Percentiles rank a stretch among this genome's conserved stretches.
Evolutionary conservation across 257 asterid genomes (phyloP).

Genomic region (Solanum megistacrolobum): DNA sequence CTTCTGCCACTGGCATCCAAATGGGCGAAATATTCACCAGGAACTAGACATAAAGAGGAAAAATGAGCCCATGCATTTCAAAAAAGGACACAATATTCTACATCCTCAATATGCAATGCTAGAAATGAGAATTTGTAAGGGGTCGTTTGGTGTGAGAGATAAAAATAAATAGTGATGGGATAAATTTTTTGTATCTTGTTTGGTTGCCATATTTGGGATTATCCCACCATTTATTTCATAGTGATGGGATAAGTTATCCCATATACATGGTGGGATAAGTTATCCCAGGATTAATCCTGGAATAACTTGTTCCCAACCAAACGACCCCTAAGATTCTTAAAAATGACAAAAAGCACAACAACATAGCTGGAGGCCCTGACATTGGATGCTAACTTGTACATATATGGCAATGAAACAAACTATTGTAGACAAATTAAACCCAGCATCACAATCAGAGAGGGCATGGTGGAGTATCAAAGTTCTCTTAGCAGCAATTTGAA

Average conservation of each 20-base stretch:
- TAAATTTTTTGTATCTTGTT: no score
- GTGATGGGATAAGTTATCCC: no score
- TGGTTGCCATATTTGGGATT: no score
- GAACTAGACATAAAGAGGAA: conserved; percentile 45
- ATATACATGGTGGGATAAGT: no score
- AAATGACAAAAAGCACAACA: neutral
- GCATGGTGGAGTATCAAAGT: neutral
- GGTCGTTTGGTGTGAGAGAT: no score
- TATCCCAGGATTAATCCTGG: no score
- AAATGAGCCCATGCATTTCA: conserved; percentile 14
- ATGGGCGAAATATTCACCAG: conserved; percentile 64
- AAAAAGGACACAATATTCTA: neutral
- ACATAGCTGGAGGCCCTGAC: neutral
- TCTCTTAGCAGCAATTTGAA: neutral
- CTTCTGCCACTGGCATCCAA: conserved; percentile 71
- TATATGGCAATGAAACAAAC: neutral
- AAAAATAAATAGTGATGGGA: no score
- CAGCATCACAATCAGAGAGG: neutral
- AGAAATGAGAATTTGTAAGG: neutral
- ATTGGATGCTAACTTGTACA: neutral
- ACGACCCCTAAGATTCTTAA: neutral
- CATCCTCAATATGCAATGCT: neutral
- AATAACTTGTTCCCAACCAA: no score
- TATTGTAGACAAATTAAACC: neutral
- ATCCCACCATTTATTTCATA: no score